Conservation (phyloP, 2,329 filamentous ascomycete species). For the Thielaviopsis cerberus region DNA sequence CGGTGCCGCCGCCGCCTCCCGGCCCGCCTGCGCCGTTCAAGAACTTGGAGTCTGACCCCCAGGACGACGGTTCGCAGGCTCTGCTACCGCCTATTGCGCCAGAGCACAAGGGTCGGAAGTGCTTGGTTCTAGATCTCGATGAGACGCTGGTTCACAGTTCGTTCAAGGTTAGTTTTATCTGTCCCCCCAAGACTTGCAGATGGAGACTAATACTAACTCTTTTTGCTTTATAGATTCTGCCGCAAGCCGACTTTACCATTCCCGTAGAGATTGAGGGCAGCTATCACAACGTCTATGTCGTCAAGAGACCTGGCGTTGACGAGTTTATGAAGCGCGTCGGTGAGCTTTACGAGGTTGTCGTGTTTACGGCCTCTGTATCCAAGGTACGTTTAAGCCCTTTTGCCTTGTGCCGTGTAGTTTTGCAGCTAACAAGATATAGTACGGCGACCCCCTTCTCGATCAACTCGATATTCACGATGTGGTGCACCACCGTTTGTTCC, state of each 20-base stretch:
- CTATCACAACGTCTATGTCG: slow-evolving; percentile 98
- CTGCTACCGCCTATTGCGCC: slow-evolving; percentile 67
- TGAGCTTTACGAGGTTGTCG: slow-evolving; percentile 93
- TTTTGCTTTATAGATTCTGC: slow-evolving; percentile 61
- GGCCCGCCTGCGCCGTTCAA: slow-evolving; percentile 15
- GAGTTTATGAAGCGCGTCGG: slow-evolving; percentile 98
- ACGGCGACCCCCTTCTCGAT: slow-evolving; percentile 87
- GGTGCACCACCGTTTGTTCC: slow-evolving; percentile 86
- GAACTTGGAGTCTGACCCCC: slow-evolving; percentile 1
- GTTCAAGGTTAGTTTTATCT: slow-evolving; percentile 55
- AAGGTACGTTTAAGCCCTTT: slow-evolving; percentile 57
- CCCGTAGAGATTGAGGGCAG: slow-evolving; percentile 97
- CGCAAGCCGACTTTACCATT: slow-evolving; percentile 97
- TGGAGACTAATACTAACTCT: slow-evolving; percentile 8
- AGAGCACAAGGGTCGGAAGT: slow-evolving; percentile 74
- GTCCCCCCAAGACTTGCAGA: background rate
- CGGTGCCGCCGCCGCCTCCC: slow-evolving; percentile 22
- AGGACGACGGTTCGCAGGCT: slow-evolving; percentile 30
- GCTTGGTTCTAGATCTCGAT: slow-evolving; percentile 83
- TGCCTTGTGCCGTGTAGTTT: too few species aligned
- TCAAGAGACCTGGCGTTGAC: slow-evolving; percentile 95
- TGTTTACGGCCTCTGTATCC: slow-evolving; percentile 94
- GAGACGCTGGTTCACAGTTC: slow-evolving; percentile 96
- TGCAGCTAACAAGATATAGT: slow-evolving; percentile 31
- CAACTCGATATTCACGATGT: slow-evolving; percentile 95